These are phyloP conservation scores for Hyaloperonospora arabidopsidis DNA, from an alignment of 352 stramenopile species.

Conservation along the genomic window DNA sequence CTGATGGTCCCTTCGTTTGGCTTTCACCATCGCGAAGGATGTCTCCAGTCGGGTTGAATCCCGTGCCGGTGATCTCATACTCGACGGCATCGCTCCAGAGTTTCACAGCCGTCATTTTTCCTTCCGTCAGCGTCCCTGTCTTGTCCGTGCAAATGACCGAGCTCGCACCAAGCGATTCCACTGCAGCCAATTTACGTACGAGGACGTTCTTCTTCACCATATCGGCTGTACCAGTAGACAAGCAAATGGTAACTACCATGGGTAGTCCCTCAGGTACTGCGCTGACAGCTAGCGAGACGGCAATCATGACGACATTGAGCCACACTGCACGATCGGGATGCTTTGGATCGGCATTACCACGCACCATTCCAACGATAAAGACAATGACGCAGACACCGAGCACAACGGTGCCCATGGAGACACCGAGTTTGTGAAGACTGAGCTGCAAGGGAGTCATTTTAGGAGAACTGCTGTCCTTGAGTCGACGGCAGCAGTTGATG, in stretches of 20 bases:
- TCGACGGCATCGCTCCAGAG: slow-evolving; percentile 55
- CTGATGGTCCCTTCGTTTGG: slow-evolving; percentile 33
- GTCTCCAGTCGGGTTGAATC: slow-evolving; percentile 45
- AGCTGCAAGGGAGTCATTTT: slow-evolving; percentile 88
- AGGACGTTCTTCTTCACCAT: slow-evolving; percentile 82
- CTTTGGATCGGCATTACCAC: slow-evolving; percentile 52
- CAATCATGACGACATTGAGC: slow-evolving; percentile 92
- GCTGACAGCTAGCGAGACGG: slow-evolving; percentile 79
- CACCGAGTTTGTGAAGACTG: slow-evolving; percentile 90
- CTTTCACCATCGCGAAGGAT: slow-evolving; percentile 40
- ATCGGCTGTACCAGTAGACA: slow-evolving; percentile 57
- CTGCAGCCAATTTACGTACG: slow-evolving; percentile 74
- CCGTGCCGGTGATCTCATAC: slow-evolving; percentile 47
- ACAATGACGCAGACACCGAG: slow-evolving; percentile 89
- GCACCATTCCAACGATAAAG: slow-evolving; percentile 83
- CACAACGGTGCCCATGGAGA: slow-evolving; percentile 84
- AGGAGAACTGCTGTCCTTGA: slow-evolving; percentile 55
- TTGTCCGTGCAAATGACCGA: slow-evolving; percentile 92
- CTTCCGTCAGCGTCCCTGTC: slow-evolving; percentile 89
- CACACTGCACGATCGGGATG: slow-evolving; percentile 78
- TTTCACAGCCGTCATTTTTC: slow-evolving; percentile 75
- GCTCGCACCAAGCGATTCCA: slow-evolving; percentile 81
- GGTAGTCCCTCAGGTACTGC: slow-evolving; percentile 69
- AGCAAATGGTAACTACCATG: slow-evolving; percentile 71
- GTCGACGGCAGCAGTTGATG: slow-evolving; percentile 44